These are phyloP conservation scores for Tuber aestivum DNA, from an alignment of 495 filamentous ascomycete species.

Conservation along the genomic window DNA sequence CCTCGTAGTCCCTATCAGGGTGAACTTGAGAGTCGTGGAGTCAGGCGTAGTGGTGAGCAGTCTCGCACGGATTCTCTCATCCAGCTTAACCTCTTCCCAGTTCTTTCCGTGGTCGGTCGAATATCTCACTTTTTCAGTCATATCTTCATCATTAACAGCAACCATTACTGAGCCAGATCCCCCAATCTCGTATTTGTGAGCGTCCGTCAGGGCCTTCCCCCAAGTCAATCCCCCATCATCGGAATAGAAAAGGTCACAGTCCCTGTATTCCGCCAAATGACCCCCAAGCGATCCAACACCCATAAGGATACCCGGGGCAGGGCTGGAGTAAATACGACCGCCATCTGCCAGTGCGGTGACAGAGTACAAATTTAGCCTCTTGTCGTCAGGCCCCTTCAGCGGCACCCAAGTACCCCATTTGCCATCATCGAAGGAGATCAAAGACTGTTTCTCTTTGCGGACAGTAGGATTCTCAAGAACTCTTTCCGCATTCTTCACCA, in stretches of 20 bases:
- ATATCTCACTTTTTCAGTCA: conserved; percentile 64
- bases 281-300: conserved; percentile 83
- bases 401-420: conserved; percentile 50
- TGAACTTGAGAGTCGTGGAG: conserved; percentile 83
- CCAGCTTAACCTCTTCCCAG: conserved; percentile 63
- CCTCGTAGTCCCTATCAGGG: conserved; percentile 58
- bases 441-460: conserved; percentile 61
- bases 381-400: conserved; percentile 55
- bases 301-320: conserved; percentile 87
- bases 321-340: conserved; percentile 87
- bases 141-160: conserved; percentile 62
- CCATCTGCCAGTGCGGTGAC: conserved; percentile 72
- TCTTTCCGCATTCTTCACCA: conserved; percentile 77
- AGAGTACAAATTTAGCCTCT: conserved; percentile 76
- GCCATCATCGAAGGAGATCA: conserved; percentile 93
- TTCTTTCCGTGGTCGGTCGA: conserved; percentile 80
- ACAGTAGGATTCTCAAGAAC: conserved; percentile 52
- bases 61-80: conserved; percentile 56
- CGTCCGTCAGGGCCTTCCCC: conserved; percentile 63
- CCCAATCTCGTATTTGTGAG: conserved; percentile 92
- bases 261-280: conserved; percentile 56
- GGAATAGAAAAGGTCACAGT: conserved; percentile 77
- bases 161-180: conserved; percentile 83
- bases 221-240: conserved; percentile 87
- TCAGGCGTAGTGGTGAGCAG: conserved; percentile 80